Evolutionary conservation across 2,329 filamentous ascomycete species (phyloP).

Genomic region (Neonectria hederae): DNA sequence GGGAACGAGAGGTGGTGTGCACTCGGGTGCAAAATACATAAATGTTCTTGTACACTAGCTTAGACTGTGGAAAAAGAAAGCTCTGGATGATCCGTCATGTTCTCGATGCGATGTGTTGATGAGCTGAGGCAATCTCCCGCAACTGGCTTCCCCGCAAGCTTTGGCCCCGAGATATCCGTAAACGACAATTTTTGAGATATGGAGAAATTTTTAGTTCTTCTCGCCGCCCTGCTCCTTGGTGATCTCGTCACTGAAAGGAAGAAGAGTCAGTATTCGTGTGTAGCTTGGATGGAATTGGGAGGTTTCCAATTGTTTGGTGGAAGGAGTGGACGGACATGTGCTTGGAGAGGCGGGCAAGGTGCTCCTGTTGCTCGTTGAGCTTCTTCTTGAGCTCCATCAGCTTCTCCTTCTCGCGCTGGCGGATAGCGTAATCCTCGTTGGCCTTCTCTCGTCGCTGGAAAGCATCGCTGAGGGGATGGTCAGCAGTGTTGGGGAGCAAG

Average conservation of each 20-base stretch:
- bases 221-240: constrained; percentile 78
- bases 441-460: constrained; percentile 94
- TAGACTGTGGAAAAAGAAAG: constrained; percentile 43
- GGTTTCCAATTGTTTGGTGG: constrained; percentile 11
- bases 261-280: constrained; percentile 23
- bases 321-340: constrained; percentile 74
- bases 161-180: constrained; percentile 30
- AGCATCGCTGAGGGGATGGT: constrained; percentile 71
- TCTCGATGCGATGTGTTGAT: constrained; percentile 24
- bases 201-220: constrained; percentile 56
- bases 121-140: constrained; percentile 29
- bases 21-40: constrained; percentile 36
- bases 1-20: constrained; percentile 26
- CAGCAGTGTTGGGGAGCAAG: not conserved
- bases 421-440: constrained; percentile 84
- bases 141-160: constrained; percentile 33
- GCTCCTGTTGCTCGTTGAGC: constrained; percentile 80
- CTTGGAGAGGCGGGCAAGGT: constrained; percentile 84
- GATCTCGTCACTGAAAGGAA: constrained; percentile 72
- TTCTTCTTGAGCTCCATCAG: constrained; percentile 77
- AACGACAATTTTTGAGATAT: constrained; percentile 19
- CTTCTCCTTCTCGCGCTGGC: constrained; percentile 90
- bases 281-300: not conserved
- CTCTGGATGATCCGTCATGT: constrained; percentile 33
- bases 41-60: constrained; percentile 53